Evolutionary conservation across 805 yeast genomes (phyloP).

Genomic region (Pichia kluyveri): DNA sequence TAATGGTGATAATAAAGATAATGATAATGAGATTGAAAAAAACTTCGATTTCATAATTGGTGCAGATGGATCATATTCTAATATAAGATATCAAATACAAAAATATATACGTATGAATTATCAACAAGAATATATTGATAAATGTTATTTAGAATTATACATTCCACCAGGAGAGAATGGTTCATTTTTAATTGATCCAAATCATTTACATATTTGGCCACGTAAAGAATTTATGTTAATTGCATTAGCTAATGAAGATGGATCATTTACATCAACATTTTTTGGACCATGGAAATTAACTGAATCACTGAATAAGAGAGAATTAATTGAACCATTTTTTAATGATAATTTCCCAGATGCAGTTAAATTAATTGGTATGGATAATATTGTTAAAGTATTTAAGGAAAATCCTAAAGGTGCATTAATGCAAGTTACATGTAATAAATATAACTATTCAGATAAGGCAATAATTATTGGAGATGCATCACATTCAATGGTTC

Average conservation of each 20-base stretch:
- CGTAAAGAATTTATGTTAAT: conserved; percentile 79
- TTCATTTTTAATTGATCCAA: conserved; percentile 50
- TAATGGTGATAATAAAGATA: no score
- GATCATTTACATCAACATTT: conserved; percentile 82
- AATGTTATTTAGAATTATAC: conserved; percentile 71
- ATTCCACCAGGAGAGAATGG: conserved; percentile 48
- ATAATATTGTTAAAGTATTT: conserved; percentile 36
- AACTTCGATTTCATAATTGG: conserved; percentile 62
- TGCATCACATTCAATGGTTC: conserved; percentile 96
- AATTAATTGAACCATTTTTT: conserved; percentile 43
- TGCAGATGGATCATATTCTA: conserved; percentile 79
- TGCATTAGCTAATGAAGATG: conserved; percentile 78
- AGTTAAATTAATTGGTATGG: conserved; percentile 52
- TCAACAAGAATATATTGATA: conserved; percentile 71
- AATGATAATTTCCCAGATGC: conserved; percentile 65
- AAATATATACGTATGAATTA: conserved; percentile 59
- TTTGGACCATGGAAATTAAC: conserved; percentile 73
- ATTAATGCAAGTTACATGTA: conserved; percentile 62
- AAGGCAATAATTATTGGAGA: conserved; percentile 73
- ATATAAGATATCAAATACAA: conserved; percentile 61
- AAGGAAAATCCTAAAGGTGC: conserved; percentile 63
- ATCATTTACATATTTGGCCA: conserved; percentile 92
- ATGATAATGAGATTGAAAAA: conserved; percentile 1
- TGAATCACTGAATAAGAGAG: conserved; percentile 39
- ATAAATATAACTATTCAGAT: conserved; percentile 59